These are phyloP conservation scores for Aspergillus udagawae DNA, from an alignment of 2,329 filamentous ascomycete genomes.

Conservation along the genomic window DNA sequence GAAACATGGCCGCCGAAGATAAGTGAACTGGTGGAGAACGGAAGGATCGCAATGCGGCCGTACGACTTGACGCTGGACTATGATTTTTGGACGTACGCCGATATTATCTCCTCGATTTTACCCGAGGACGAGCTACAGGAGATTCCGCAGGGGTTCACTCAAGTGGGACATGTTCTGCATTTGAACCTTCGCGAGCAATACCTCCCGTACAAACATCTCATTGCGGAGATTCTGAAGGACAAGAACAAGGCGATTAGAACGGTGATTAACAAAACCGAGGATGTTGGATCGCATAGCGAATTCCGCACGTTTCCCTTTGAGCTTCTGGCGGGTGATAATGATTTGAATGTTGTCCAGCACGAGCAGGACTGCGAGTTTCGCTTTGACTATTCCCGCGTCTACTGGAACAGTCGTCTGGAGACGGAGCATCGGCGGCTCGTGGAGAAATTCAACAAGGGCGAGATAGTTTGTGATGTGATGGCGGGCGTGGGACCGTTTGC, in stretches of 20 bases:
- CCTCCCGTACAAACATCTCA: conserved; percentile 78
- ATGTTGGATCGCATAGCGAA: conserved; percentile 78
- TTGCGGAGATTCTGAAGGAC: conserved; percentile 80
- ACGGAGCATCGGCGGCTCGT: conserved; percentile 83
- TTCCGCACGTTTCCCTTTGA: conserved; percentile 94
- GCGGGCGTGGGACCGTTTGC: conserved; percentile 95
- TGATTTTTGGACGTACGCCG: conserved; percentile 80
- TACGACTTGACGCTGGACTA: conserved; percentile 77
- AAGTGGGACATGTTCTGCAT: conserved; percentile 85
- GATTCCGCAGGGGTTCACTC: conserved; percentile 79
- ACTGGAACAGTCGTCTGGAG: conserved; percentile 93
- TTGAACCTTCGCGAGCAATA: conserved; percentile 83
- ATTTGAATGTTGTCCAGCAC: conserved; percentile 76
- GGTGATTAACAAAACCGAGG: conserved; percentile 93
- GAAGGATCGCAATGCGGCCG: conserved; percentile 67
- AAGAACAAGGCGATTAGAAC: conserved; percentile 81
- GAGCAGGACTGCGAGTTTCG: conserved; percentile 82
- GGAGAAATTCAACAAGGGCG: conserved; percentile 70
- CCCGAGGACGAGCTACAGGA: conserved; percentile 76
- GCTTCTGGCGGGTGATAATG: conserved; percentile 73
- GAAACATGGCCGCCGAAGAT: conserved; percentile 73
- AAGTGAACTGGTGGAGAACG: conserved; percentile 62
- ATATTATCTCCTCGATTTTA: conserved; percentile 77
- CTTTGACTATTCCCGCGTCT: conserved; percentile 94
- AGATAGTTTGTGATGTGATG: conserved; percentile 95